Evolutionary conservation across 441 rosid species (phyloP), one percentile per base, ranked within the genome.

Genomic region (Syzygium malaccense): DNA sequence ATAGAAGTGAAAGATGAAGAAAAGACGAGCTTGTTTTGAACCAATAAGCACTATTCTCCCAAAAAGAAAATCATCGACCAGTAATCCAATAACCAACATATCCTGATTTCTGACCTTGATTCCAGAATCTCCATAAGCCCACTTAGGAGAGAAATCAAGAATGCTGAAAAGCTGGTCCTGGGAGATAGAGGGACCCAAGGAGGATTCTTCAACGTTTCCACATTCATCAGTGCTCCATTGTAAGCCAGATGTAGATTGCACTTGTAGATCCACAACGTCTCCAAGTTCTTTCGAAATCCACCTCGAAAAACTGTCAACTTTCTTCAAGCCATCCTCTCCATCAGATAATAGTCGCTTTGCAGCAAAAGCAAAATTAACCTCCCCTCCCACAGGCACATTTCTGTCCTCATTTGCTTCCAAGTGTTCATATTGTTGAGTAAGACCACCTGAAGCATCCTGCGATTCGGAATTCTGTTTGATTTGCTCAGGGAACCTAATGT

Each of bases 81-180:
- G 53, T 75, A 45, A 75, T 75, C 17, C 45, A 75, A 75, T 75
- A 87, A 30, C 26, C 57, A 86, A 37, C 55, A 64, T 93, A 97
- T 98, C 96, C 92, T 91, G 64, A 91, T 93, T 90, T 94, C 94
- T 78, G 92, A 91, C 83, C 83, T 75, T 75, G 83, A 75, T 23
- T 75, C 53, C 83, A 23, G 83, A 75, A 84, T 92, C 93, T 33
- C 86, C 92, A 90, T 94, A 95, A 23, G 93, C 92, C 98, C 98
- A 97, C 92, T 91, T 95, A 54, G 98, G 99, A 84, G 96, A 93
- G 91, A 97, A 95, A 91, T 96, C 98, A 86, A 89, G 86, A 88
- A 97, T 96, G 93, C 95, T 97, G 88, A 95, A 96, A 60, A 95
- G 94, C 91, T 96, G 98, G 85, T 97, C 97, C 85, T 90, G 95